Evolutionary conservation across 1,139 yeast genomes (phyloP).

Genomic region (Protomyces inundatus): DNA sequence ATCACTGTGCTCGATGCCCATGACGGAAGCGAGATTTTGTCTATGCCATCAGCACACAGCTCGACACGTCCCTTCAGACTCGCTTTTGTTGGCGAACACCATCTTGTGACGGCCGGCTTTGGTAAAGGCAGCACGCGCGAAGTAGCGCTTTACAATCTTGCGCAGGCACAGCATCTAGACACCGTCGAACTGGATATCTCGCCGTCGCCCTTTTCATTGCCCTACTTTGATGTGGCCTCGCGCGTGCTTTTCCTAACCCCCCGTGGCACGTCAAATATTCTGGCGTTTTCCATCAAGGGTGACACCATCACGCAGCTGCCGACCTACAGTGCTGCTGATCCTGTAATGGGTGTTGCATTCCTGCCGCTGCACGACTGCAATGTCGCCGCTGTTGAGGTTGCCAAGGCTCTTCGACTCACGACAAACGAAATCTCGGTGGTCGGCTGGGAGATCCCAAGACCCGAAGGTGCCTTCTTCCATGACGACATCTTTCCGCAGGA

Average conservation of each 20-base stretch:
- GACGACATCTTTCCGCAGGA: constrained; percentile 19
- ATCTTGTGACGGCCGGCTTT: constrained; percentile 93
- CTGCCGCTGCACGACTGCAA: constrained; percentile 78
- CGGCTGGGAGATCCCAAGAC: constrained; percentile 20
- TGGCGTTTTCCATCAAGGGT: constrained; percentile 67
- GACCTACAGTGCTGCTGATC: constrained; percentile 79
- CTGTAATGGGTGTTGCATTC: constrained; percentile 92
- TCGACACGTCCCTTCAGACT: constrained; percentile 22
- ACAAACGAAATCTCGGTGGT: constrained; percentile 20
- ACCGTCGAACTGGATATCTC: constrained; percentile 69
- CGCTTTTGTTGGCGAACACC: constrained; percentile 48
- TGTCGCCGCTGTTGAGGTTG: constrained; percentile 74
- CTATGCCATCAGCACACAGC: constrained; percentile 14
- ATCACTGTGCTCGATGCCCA: constrained; percentile 8
- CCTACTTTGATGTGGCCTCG: constrained; percentile 76
- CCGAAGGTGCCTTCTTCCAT: constrained; percentile 23
- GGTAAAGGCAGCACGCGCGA: constrained; percentile 91
- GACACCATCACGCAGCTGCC: constrained; percentile 77
- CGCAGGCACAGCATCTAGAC: not conserved
- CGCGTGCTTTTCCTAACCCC: constrained; percentile 85
- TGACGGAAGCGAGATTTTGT: not conserved
- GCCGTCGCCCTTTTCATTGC: constrained; percentile 80
- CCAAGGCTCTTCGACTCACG: constrained; percentile 31
- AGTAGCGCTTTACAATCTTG: constrained; percentile 84
- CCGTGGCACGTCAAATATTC: constrained; percentile 91